Evolutionary conservation across 805 yeast species (phyloP).

Genomic region (Barnettozyma siamensis): DNA sequence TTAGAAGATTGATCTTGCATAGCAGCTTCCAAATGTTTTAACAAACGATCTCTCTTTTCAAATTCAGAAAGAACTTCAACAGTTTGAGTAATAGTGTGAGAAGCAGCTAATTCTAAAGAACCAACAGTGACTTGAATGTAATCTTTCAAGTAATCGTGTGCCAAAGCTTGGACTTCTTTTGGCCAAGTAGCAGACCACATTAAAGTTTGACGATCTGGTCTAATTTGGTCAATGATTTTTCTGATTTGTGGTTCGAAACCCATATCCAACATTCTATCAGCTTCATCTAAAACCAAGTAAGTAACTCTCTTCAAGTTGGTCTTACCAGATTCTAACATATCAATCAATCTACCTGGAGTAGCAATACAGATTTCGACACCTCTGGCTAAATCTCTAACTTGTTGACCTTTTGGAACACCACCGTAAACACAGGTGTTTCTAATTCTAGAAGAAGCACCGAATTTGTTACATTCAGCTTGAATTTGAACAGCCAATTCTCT

Average conservation of each 20-base stretch:
- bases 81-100: conserved; percentile 90
- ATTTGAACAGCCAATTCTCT: conserved; percentile 98
- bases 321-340: conserved; percentile 92
- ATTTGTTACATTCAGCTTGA: conserved; percentile 92
- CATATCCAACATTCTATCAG: conserved; percentile 99
- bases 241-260: conserved; percentile 99
- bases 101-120: conserved; percentile 91
- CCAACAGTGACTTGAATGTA: conserved; percentile 97
- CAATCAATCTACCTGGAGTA: conserved; percentile 98
- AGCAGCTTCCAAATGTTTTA: conserved; percentile 77
- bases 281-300: conserved; percentile 95
- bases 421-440: conserved; percentile 98
- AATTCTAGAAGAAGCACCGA: conserved; percentile 86
- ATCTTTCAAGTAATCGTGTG: conserved; percentile 85
- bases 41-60: conserved; percentile 89
- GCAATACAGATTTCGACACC: conserved; percentile 97
- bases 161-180: conserved; percentile 90
- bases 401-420: conserved; percentile 98
- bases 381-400: conserved; percentile 90
- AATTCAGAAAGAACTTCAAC: conserved; percentile 88
- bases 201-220: conserved; percentile 98
- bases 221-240: conserved; percentile 94
- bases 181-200: conserved; percentile 99
- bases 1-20: conserved; percentile 67
- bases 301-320: conserved; percentile 96